Evolutionary conservation across 2,329 filamentous ascomycete species (phyloP).

Genomic region (Apiospora aurea): DNA sequence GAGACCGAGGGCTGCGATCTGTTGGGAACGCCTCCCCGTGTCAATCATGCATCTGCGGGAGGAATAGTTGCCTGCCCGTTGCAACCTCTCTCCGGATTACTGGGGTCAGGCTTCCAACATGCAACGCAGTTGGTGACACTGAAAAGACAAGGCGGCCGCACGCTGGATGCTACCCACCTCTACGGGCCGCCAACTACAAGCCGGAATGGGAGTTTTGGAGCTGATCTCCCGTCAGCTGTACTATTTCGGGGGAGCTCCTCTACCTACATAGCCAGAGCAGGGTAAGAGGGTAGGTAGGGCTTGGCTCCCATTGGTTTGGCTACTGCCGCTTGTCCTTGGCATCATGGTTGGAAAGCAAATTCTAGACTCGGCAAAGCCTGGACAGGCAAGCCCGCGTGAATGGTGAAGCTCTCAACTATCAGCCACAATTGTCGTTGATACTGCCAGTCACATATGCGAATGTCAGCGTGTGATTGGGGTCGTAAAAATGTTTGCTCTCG

Average conservation of each 20-base stretch:
- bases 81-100: neutral
- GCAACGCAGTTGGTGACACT: neutral
- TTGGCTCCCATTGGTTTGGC: neutral
- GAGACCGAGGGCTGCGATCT: neutral
- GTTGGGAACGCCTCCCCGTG: neutral
- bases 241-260: neutral
- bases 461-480: neutral
- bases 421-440: neutral
- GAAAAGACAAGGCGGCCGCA: neutral
- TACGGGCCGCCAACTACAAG: neutral
- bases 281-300: neutral
- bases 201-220: neutral
- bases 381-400: neutral
- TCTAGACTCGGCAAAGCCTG: neutral
- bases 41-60: slow-evolving; percentile 3
- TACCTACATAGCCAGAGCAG: neutral
- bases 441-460: neutral
- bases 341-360: neutral
- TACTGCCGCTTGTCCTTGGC: slow-evolving; percentile 2
- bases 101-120: neutral
- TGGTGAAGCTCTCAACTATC: neutral
- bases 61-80: neutral
- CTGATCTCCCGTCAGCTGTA: neutral
- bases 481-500: neutral
- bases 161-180: neutral